phyloP scores from a whole-genome alignment of 2,329 filamentous ascomycete species.

The Phialocephala subalpina region DNA sequence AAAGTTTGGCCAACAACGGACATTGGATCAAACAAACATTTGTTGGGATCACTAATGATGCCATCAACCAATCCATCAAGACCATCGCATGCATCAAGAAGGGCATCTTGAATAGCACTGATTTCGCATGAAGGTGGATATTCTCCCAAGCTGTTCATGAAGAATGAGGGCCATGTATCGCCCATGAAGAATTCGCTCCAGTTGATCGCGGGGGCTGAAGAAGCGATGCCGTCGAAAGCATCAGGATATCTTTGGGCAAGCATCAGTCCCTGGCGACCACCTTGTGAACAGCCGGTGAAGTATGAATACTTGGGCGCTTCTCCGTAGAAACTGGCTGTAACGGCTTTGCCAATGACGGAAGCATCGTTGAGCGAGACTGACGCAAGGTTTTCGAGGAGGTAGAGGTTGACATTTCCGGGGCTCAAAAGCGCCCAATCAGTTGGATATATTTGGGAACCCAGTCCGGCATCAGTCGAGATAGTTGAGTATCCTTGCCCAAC shows the following conservation, averaged over 20 bases:
- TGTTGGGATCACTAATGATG: slow-evolving; percentile 19
- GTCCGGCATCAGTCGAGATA: too few relatives aligned
- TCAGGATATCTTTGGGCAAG: slow-evolving; percentile 47
- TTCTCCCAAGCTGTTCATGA: slow-evolving; percentile 22
- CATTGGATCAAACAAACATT: slow-evolving; percentile 26
- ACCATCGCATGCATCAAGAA: slow-evolving; percentile 27
- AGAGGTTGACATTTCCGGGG: slow-evolving; percentile 19
- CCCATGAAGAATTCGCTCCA: slow-evolving; percentile 12
- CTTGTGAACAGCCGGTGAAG: slow-evolving; percentile 47
- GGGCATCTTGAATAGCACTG: slow-evolving; percentile 16
- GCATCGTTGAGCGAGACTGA: slow-evolving; percentile 45
- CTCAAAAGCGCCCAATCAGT: slow-evolving; percentile 38
- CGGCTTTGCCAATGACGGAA: slow-evolving; percentile 44
- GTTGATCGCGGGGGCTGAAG: slow-evolving; percentile 48
- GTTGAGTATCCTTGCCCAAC: too few relatives aligned
- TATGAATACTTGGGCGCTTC: slow-evolving; percentile 44
- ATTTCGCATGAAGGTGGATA: slow-evolving; percentile 27
- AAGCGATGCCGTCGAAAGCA: slow-evolving; percentile 49
- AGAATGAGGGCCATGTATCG: slow-evolving; percentile 21
- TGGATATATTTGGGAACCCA: too few relatives aligned
- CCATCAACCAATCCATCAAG: slow-evolving; percentile 32
- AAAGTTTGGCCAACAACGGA: slow-evolving; percentile 6
- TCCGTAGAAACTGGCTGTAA: slow-evolving; percentile 46
- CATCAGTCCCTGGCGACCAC: slow-evolving; percentile 47
- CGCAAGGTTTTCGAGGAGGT: slow-evolving; percentile 47